Evolutionary conservation across 1,284 basidiomycete species (phyloP).

Genomic region (Rhizopogon hawkerae): DNA sequence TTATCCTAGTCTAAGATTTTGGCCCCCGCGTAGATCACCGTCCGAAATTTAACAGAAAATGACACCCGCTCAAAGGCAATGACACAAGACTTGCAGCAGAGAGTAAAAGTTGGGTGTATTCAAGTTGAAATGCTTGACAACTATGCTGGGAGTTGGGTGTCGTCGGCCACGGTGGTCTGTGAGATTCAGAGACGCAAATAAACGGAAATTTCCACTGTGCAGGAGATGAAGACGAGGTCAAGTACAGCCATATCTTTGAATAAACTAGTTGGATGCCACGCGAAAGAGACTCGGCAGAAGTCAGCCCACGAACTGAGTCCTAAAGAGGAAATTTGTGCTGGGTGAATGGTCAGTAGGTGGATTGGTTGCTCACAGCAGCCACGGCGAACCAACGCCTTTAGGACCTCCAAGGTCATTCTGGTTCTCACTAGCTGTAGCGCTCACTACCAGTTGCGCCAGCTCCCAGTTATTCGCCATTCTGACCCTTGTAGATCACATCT

Average conservation of each 20-base stretch:
- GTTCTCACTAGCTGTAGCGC: conserved; percentile 7
- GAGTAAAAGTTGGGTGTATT: no score
- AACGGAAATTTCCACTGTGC: neutral
- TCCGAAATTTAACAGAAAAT: no score
- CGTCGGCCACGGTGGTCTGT: neutral
- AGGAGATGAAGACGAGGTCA: neutral
- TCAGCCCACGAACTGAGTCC: neutral
- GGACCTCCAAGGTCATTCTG: neutral
- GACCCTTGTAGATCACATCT: neutral
- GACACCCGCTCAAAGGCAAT: no score
- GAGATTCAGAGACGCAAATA: neutral
- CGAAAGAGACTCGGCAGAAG: neutral
- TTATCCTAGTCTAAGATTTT: no score
- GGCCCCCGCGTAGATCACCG: neutral
- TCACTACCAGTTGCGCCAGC: conserved; percentile 9
- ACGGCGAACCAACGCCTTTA: conserved; percentile 9
- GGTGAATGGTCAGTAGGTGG: conserved; percentile 1
- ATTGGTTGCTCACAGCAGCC: conserved; percentile 5
- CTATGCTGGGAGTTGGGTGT: neutral
- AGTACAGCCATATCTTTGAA: neutral
- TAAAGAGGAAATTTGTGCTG: conserved; percentile 4
- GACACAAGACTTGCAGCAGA: no score
- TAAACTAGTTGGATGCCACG: neutral
- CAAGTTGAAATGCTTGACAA: no score
- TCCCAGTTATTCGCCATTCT: conserved; percentile 7